Evolutionary conservation across 1,139 yeast species (phyloP).

Genomic region (Zygosaccharomyces pseudobailii): DNA sequence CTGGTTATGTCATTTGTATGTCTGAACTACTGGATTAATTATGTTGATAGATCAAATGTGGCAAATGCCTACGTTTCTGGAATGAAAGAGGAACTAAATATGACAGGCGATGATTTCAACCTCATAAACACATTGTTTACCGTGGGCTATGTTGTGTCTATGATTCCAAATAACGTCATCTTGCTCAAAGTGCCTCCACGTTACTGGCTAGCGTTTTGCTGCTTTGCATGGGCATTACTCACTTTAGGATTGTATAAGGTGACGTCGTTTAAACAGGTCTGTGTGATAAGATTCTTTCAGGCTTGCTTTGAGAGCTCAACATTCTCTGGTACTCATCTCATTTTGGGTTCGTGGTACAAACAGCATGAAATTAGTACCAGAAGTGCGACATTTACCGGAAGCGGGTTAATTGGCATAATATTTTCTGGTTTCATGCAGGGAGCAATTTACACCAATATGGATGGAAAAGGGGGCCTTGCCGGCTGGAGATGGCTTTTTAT

Average conservation of each 20-base stretch:
- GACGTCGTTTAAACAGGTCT: slow-evolving; percentile 25
- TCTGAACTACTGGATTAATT: slow-evolving; percentile 47
- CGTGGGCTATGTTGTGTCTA: slow-evolving; percentile 33
- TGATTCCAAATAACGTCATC: slow-evolving; percentile 15
- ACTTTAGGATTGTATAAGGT: slow-evolving; percentile 15
- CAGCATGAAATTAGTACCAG: slow-evolving; percentile 14
- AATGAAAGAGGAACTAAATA: slow-evolving; percentile 36
- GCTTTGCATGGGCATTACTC: slow-evolving; percentile 15
- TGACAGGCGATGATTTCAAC: slow-evolving; percentile 34
- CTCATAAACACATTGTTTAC: slow-evolving; percentile 35
- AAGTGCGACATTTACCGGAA: slow-evolving; percentile 39
- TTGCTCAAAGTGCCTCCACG: slow-evolving; percentile 11
- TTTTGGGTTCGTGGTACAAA: slow-evolving; percentile 16
- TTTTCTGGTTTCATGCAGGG: slow-evolving; percentile 50
- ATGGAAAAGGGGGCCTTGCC: slow-evolving; percentile 40
- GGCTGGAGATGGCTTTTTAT: slow-evolving; percentile 58
- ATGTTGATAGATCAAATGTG: slow-evolving; percentile 34
- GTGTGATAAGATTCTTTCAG: slow-evolving; percentile 40
- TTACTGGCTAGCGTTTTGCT: slow-evolving; percentile 14
- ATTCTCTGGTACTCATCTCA: slow-evolving; percentile 46
- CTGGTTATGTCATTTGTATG: slow-evolving; percentile 47
- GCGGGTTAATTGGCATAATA: slow-evolving; percentile 42
- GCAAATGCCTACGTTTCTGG: slow-evolving; percentile 42
- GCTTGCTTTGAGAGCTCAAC: slow-evolving; percentile 54
- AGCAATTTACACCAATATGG: slow-evolving; percentile 42